Evolutionary conservation across 2,329 filamentous ascomycete genomes (phyloP).

Genomic region (Colletotrichum echinochloae): DNA sequence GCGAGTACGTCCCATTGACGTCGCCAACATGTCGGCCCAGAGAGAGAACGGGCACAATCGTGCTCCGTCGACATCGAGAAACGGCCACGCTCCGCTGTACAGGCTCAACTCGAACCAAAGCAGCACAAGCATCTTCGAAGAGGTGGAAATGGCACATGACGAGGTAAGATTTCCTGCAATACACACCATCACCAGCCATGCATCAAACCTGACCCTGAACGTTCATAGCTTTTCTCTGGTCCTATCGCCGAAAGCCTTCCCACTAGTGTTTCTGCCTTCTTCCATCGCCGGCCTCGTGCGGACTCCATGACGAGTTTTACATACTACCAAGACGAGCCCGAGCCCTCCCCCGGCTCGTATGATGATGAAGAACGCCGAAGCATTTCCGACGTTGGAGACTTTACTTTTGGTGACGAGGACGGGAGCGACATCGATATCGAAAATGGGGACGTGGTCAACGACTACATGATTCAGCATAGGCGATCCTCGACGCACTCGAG

Average conservation of each 20-base stretch:
- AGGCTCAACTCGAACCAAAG: slow-evolving; percentile 77
- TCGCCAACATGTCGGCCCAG: slow-evolving; percentile 22
- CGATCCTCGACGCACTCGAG: slow-evolving; percentile 72
- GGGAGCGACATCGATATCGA: slow-evolving; percentile 54
- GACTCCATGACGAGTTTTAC: slow-evolving; percentile 91
- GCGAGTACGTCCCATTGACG: slow-evolving; percentile 1
- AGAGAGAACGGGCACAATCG: slow-evolving; percentile 19
- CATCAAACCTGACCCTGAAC: slow-evolving; percentile 2
- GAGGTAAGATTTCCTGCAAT: slow-evolving; percentile 69
- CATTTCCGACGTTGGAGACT: slow-evolving; percentile 54
- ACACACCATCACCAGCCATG: background rate
- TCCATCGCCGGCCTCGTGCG: slow-evolving; percentile 82
- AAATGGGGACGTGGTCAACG: slow-evolving; percentile 56
- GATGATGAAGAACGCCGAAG: slow-evolving; percentile 47
- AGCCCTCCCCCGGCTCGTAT: slow-evolving; percentile 39
- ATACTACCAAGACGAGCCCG: slow-evolving; percentile 76
- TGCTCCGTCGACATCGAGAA: slow-evolving; percentile 29
- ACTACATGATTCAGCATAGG: slow-evolving; percentile 67
- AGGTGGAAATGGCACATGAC: slow-evolving; percentile 99
- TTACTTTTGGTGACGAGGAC: slow-evolving; percentile 54
- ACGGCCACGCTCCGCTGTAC: slow-evolving; percentile 60
- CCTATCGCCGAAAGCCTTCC: slow-evolving; percentile 97
- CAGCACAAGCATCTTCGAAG: slow-evolving; percentile 85
- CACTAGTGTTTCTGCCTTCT: slow-evolving; percentile 91
- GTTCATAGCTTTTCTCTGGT: slow-evolving; percentile 79